Evolutionary conservation across 257 asterid species (phyloP).

Genomic region (Anisodus tanguticus): DNA sequence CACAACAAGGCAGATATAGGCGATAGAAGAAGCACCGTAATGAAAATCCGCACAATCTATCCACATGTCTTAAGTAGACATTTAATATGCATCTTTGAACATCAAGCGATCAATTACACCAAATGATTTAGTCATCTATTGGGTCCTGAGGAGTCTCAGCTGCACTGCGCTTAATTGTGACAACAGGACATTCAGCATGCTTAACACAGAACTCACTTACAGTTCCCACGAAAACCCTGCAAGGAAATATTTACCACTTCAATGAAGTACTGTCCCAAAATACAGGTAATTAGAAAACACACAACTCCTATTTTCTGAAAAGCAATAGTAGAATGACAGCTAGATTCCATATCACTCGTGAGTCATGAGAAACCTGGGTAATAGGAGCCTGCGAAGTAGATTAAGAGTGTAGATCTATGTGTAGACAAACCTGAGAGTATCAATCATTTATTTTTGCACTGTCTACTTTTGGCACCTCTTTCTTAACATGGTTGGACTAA

Average conservation of each 20-base stretch:
- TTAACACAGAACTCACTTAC: slow-evolving; percentile 87
- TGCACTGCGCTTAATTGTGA: slow-evolving; percentile 57
- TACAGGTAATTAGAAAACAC: neutral
- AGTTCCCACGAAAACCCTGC: slow-evolving; percentile 90
- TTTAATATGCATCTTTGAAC: neutral
- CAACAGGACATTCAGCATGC: slow-evolving; percentile 75
- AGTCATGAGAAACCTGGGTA: neutral
- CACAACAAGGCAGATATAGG: neutral
- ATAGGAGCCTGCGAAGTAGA: neutral
- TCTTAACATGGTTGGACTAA: too few relatives aligned
- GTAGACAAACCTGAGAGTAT: too few relatives aligned
- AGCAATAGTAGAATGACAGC: slow-evolving; percentile 3
- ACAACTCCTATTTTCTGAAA: neutral
- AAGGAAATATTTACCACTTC: slow-evolving; percentile 19
- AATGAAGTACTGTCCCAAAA: neutral
- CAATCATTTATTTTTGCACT: too few relatives aligned
- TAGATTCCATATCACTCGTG: neutral
- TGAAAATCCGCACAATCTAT: neutral
- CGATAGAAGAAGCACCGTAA: neutral
- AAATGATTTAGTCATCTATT: slow-evolving; percentile 43
- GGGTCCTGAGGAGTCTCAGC: slow-evolving; percentile 69
- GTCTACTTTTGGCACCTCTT: too few relatives aligned
- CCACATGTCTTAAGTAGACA: neutral
- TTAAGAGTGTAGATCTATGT: neutral
- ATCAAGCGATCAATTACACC: slow-evolving; percentile 12